Evolutionary conservation across 768 basidiomycete species (phyloP), one percentile per base, ranked within the genome.

Genomic region (Kwoniella newhampshirensis): DNA sequence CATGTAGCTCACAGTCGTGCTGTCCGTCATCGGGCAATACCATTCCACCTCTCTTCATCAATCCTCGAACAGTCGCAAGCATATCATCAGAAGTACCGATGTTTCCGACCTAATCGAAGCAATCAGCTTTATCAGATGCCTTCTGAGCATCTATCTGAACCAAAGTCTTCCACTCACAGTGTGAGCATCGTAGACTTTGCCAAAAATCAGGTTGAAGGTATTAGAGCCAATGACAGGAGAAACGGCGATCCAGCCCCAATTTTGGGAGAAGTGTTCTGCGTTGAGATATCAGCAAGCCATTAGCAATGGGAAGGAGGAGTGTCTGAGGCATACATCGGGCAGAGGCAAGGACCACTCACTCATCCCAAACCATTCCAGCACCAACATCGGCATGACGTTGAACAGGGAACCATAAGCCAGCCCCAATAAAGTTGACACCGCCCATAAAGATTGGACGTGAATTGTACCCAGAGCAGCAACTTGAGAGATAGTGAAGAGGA

Each of bases 321-420:
- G 17, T 48, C 17, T 36, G 3, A n/a, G 13, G 26, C n/a, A 17
- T 27, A 15, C 4, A 18, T 21, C 4, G 17, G 13, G 17, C 28
- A 36, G 18, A 36, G 46, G 18, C n/a, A 11, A 28, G 23, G 20
- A 5, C 54, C n/a, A 84, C 87, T 68, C 66, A 88, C 88, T 79
- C 67, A 93, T 79, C 6, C 91, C 91, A 64, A 92, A 93, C 89
- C 88, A 91, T 64, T 93, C 91, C 23, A 92, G 81, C 49, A 83
- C 81, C 27, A 93, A 80, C n/a, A 86, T 84, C 0, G 89, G 88
- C 67, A 83, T 81, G 40, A 87, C 78, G 1, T 86, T 87, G 70
- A 89, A 91, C 51, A 84, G 70, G 46, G 83, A 81, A 3, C 90
- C 90, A 64, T 91, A 87, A 0, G 85, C 84, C 4, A 86, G 72